Evolutionary conservation across 2,329 filamentous ascomycete genomes (phyloP).

Genomic region (Fusarium albidum): DNA sequence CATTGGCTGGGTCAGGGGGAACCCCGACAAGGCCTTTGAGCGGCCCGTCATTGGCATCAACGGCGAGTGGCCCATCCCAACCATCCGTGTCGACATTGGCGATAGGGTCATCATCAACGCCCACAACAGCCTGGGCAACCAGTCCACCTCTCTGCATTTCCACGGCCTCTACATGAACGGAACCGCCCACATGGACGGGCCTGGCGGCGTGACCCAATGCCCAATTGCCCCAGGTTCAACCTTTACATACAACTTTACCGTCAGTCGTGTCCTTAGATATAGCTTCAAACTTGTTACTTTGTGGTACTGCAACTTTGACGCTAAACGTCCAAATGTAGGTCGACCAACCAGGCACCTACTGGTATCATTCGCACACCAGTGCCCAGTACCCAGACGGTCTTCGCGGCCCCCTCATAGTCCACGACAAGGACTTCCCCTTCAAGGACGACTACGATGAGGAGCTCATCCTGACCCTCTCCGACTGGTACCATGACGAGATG

Average conservation of each 20-base stretch:
- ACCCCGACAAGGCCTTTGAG: constrained; percentile 71
- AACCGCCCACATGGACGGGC: constrained; percentile 76
- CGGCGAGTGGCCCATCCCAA: constrained; percentile 76
- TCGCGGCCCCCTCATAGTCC: constrained; percentile 69
- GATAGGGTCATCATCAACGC: constrained; percentile 68
- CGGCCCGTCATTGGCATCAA: constrained; percentile 80
- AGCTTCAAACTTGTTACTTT: neutral
- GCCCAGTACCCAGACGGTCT: constrained; percentile 77
- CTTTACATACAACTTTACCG: constrained; percentile 76
- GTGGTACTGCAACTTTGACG: too few relatives aligned
- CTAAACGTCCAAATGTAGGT: constrained; percentile 49
- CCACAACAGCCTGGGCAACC: constrained; percentile 67
- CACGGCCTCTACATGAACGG: constrained; percentile 77
- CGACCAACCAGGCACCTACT: constrained; percentile 76
- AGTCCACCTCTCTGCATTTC: constrained; percentile 71
- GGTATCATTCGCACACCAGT: constrained; percentile 77
- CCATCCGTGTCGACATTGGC: constrained; percentile 68
- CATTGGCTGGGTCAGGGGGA: constrained; percentile 74
- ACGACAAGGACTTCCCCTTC: constrained; percentile 69
- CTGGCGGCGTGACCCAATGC: constrained; percentile 71
- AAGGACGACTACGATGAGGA: constrained; percentile 67
- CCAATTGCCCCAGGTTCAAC: constrained; percentile 67
- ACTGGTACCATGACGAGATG: constrained; percentile 74
- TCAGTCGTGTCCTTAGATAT: constrained; percentile 41
- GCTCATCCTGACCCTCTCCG: constrained; percentile 69